Percentiles rank a stretch among this genome's conserved stretches.
These are phyloP conservation scores for Solanum pinnatisectum DNA, from an alignment of 257 asterid genomes.

Conservation along the genomic window DNA sequence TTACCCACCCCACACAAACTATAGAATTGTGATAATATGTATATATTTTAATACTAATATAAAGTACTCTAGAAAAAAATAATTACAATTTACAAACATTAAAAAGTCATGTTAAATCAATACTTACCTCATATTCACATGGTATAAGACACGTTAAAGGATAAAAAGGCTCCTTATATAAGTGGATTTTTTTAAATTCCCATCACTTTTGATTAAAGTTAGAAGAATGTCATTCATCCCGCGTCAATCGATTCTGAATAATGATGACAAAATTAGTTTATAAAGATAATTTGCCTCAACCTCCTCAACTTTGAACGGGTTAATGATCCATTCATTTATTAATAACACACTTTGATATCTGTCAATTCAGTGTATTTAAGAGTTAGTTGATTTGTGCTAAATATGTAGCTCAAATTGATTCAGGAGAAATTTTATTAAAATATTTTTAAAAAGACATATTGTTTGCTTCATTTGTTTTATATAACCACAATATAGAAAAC, in stretches of 20 bases:
- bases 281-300: not conserved
- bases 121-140: not conserved
- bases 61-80: not conserved
- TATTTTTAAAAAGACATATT: rapidly evolving
- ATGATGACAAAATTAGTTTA: not conserved
- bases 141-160: not conserved
- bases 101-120: not conserved
- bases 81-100: not conserved
- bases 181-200: not conserved
- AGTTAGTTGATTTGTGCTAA: not conserved
- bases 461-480: not conserved
- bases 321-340: not conserved
- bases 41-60: not conserved
- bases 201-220: not conserved
- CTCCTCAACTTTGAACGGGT: not conserved
- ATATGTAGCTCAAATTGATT: not conserved
- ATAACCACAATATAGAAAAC: not conserved
- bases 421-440: not conserved
- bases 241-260: not conserved
- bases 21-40: not conserved
- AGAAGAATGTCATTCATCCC: not conserved
- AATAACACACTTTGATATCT: not conserved
- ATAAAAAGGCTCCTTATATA: no score
- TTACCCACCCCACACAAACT: not conserved
- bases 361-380: not conserved